Percentiles rank a stretch among this genome's conserved stretches.
These are phyloP conservation scores for Tulasnella sp. DNA, from an alignment of 768 basidiomycete genomes.

Conservation along the genomic window DNA sequence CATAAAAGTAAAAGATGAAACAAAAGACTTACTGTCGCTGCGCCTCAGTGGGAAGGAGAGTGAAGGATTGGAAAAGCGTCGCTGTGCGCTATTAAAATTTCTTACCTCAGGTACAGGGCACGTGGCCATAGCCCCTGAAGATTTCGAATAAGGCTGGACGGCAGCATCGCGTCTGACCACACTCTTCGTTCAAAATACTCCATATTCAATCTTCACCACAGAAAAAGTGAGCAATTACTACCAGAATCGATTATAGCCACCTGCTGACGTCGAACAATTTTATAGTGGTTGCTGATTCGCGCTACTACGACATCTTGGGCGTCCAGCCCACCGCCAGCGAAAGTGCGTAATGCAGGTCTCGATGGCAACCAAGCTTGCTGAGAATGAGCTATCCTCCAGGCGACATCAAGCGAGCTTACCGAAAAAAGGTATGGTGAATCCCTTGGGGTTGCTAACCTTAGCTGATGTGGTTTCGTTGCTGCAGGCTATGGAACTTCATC, in stretches of 20 bases:
- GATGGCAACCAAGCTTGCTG: not conserved
- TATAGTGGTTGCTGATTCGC: conserved; percentile 40
- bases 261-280: not conserved
- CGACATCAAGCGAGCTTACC: conserved; percentile 93
- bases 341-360: conserved; percentile 46
- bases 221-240: not conserved
- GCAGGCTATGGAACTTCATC: conserved; percentile 84
- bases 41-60: not conserved
- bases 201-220: not conserved
- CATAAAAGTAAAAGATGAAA: not conserved
- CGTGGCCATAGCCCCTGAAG: conserved; percentile 8
- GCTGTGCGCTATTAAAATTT: not conserved
- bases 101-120: conserved; percentile 7
- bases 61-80: not conserved
- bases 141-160: conserved; percentile 6
- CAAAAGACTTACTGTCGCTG: not conserved
- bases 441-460: not conserved
- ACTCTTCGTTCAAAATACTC: not conserved
- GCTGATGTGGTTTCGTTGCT: conserved; percentile 32
- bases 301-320: conserved; percentile 79
- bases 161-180: not conserved
- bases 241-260: not conserved
- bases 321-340: conserved; percentile 65
- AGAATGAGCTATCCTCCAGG: conserved; percentile 41
- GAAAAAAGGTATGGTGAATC: conserved; percentile 64